phyloP scores from a whole-genome alignment of 768 basidiomycete genomes.

The Boletus vinaceobasis region DNA sequence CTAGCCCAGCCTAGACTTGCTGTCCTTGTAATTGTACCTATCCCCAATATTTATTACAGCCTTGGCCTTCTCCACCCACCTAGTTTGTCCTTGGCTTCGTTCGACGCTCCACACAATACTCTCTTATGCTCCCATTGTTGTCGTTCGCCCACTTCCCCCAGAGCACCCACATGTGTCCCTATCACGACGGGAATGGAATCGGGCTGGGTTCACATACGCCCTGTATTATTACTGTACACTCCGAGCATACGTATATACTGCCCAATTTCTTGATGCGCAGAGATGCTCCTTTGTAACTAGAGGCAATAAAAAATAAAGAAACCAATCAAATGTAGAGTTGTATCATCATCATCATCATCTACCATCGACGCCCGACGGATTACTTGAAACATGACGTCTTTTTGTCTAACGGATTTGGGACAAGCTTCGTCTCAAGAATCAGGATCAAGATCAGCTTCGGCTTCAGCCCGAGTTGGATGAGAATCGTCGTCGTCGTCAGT shows the following conservation, averaged over 20 bases:
- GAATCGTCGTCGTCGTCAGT: not conserved
- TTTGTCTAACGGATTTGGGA: not conserved
- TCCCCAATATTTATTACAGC: constrained; percentile 19
- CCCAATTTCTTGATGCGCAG: not conserved
- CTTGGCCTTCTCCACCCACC: not conserved
- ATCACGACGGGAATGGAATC: constrained; percentile 4
- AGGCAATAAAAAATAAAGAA: not conserved
- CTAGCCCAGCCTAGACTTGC: constrained; percentile 32
- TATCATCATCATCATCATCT: not conserved
- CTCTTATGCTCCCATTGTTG: not conserved
- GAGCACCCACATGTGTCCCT: not conserved
- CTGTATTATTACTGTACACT: constrained; percentile 31
- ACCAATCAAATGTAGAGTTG: not conserved
- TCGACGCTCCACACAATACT: not conserved
- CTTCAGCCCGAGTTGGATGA: not conserved
- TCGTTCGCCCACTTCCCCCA: not conserved
- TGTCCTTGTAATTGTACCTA: constrained; percentile 25
- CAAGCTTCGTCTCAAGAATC: not conserved
- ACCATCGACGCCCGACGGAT: not conserved
- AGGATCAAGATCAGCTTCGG: not conserved
- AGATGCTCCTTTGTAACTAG: not conserved
- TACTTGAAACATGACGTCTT: not conserved
- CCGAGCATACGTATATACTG: constrained; percentile 13
- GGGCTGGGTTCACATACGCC: constrained; percentile 4
- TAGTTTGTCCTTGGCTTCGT: not conserved